Conservation (phyloP, 306 rosid genomes). For the Malus fusca region DNA sequence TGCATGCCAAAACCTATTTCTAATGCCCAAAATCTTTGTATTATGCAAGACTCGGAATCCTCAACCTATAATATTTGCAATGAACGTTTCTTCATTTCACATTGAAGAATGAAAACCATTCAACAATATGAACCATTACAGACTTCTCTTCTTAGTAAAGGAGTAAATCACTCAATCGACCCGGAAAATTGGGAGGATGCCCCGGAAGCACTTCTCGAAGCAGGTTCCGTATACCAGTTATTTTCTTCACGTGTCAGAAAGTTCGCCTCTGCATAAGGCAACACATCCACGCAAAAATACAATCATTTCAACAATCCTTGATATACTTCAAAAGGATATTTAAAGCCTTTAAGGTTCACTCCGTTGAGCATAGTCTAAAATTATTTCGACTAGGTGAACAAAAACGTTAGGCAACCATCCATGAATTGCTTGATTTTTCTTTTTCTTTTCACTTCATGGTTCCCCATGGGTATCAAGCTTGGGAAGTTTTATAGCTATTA, state of each 20-base stretch:
- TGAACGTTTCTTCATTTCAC: background rate
- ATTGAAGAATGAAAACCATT: background rate
- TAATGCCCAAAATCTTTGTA: background rate
- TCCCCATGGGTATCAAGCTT: background rate
- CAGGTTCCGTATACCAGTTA: constrained; percentile 83
- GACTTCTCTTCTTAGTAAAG: background rate
- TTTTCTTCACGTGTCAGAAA: constrained; percentile 68
- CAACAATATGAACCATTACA: background rate
- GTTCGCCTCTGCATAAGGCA: constrained; percentile 67
- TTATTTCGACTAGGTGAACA: background rate
- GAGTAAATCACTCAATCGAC: constrained; percentile 15
- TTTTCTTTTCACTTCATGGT: background rate
- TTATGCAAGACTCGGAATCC: background rate
- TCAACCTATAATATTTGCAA: background rate
- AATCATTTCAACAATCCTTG: background rate
- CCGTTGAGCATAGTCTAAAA: background rate
- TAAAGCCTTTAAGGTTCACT: background rate
- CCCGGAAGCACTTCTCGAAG: constrained; percentile 37
- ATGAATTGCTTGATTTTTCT: background rate
- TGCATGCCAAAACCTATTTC: background rate
- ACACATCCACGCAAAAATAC: background rate
- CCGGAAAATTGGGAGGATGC: constrained; percentile 26
- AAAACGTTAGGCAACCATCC: background rate
- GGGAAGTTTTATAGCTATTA: background rate
- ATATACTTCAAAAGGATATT: background rate